Percentiles rank a stretch among this genome's conserved stretches.
These are phyloP conservation scores for Penicillium parvum DNA, from an alignment of 495 filamentous ascomycete species.

Conservation along the genomic window DNA sequence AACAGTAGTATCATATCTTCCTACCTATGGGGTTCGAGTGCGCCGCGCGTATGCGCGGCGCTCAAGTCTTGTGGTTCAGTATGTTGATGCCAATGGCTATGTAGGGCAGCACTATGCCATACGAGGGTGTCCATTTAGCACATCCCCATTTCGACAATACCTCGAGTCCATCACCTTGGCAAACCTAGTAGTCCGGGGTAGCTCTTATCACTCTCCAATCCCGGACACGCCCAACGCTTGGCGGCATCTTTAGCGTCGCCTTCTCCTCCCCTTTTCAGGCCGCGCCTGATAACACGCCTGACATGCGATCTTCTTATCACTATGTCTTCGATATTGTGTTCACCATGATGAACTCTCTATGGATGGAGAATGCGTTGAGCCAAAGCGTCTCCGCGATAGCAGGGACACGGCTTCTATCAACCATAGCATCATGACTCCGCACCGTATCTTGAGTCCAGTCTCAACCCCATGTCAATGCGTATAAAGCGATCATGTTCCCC, in stretches of 20 bases:
- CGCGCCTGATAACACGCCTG: conserved; percentile 3
- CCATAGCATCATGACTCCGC: conserved; percentile 6
- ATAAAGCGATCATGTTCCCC: conserved; percentile 13
- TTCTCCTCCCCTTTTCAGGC: conserved; percentile 28
- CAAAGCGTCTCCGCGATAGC: background rate
- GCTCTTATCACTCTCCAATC: background rate
- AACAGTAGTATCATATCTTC: too few relatives aligned
- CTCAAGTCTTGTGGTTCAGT: too few relatives aligned
- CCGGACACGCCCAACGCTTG: conserved; percentile 31
- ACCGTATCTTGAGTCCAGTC: conserved; percentile 3
- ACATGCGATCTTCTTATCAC: conserved; percentile 4
- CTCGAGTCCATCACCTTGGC: too few relatives aligned
- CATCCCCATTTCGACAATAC: too few relatives aligned
- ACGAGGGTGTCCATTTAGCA: too few relatives aligned
- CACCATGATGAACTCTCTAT: background rate
- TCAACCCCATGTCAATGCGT: conserved; percentile 7
- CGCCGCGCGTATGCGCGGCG: too few relatives aligned
- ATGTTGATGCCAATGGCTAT: too few relatives aligned
- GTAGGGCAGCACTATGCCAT: too few relatives aligned
- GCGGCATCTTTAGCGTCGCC: conserved; percentile 25
- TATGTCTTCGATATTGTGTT: background rate
- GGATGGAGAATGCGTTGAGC: background rate
- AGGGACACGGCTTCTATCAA: conserved; percentile 8
- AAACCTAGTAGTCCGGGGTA: background rate
- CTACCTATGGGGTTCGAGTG: too few relatives aligned